phyloP scores from a whole-genome alignment of 805 yeast species.

The Candida succiphila region DNA sequence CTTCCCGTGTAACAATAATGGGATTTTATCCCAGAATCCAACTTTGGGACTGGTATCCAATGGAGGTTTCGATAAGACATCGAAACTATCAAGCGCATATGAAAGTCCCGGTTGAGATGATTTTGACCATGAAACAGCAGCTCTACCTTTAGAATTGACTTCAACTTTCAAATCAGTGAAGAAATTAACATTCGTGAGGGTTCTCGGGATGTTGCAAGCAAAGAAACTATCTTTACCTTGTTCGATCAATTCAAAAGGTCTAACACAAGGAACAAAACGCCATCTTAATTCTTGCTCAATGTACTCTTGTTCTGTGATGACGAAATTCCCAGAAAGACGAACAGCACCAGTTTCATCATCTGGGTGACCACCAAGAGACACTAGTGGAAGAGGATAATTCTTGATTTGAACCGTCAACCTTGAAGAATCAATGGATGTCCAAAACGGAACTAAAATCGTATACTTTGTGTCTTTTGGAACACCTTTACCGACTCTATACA shows the following conservation, averaged over 20 bases:
- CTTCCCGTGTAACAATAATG: slow-evolving; percentile 44
- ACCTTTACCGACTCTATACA: slow-evolving; percentile 32
- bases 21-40: slow-evolving; percentile 67
- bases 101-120: slow-evolving; percentile 51
- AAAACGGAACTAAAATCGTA: slow-evolving; percentile 45
- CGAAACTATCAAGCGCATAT: slow-evolving; percentile 55
- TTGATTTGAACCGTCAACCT: slow-evolving; percentile 34
- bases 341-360: slow-evolving; percentile 23
- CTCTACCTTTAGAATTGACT: slow-evolving; percentile 35
- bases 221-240: slow-evolving; percentile 44
- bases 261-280: slow-evolving; percentile 42
- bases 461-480: slow-evolving; percentile 44
- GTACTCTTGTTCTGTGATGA: slow-evolving; percentile 50
- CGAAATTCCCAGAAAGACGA: slow-evolving; percentile 35
- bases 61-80: slow-evolving; percentile 60
- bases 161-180: slow-evolving; percentile 37
- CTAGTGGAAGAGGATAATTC: slow-evolving; percentile 49
- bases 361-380: slow-evolving; percentile 41
- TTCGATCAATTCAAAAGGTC: slow-evolving; percentile 8
- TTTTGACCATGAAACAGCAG: slow-evolving; percentile 55
- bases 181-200: slow-evolving; percentile 53
- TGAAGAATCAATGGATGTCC: slow-evolving; percentile 32
- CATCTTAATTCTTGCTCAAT: slow-evolving; percentile 33
- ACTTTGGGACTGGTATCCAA: slow-evolving; percentile 52
- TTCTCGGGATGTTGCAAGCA: slow-evolving; percentile 48